Base-by-base conservation (phyloP, 768 basidiomycete species). In the Lyophyllum semitale region DNA sequence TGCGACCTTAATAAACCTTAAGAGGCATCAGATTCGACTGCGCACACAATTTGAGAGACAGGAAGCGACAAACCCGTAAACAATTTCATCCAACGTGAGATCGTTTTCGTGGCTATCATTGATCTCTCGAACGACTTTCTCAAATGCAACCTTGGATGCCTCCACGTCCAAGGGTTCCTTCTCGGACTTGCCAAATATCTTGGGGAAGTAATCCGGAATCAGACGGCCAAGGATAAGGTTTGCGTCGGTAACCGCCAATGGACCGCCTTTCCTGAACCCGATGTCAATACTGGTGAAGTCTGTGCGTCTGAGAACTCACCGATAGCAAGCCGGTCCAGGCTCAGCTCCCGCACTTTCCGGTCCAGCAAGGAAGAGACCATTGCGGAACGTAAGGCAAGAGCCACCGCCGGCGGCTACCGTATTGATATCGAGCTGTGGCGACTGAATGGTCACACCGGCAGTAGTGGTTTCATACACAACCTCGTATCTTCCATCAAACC, bases 361-460 rank as follows among this genome's bases (percentile, higher is more conserved):
- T 0, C 96, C 96, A 17, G 92, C 89, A 17, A 85, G 75, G 76
- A 97, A 97, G 20, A 98, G 78, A 1, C 95, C 95, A 62, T 96
- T 95, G 23, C 86, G 81, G 78, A 91, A 98, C 3, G 84, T 88
- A 45, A 98, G 74, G 62, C 95, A 89, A 1, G 91, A 93, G 0
- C 95, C 96, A 41, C 95, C 95, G 2, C 96, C 95, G 0, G 96
- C 95, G 7, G 95, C 95, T 45, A 97, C 94, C 5, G 93, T 94
- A 68, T 96, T 96, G 70, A 98, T 95, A 64, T 97, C 95, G 17
- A 98, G 81, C 62, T 96, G 94, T 0, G 95, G 93, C 1, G 88
- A 89, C 66, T 95, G 93, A 48, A 98, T 92, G 0, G 90, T 90
- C 18, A 97, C 88, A 1, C 95, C 93, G 0, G 95, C 95, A 0